phyloP scores from a whole-genome alignment of 2,329 filamentous ascomycete species.

The Aspergillus tubingensis region DNA sequence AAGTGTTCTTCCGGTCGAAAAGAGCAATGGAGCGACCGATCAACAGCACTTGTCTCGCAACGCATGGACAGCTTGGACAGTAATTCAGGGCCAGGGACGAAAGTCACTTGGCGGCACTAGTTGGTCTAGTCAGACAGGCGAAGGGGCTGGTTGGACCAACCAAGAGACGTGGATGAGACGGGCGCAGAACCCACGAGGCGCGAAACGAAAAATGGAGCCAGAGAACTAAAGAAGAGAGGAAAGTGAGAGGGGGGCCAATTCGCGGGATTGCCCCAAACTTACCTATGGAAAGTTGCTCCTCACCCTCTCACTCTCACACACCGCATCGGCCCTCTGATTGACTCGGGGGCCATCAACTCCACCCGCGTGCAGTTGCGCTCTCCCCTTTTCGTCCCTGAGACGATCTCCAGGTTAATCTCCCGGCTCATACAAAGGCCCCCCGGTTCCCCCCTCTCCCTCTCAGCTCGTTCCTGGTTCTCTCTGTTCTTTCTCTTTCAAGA shows the following conservation, averaged over 20 bases:
- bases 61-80: constrained; percentile 3
- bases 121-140: constrained; percentile 12
- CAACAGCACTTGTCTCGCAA: constrained; percentile 13
- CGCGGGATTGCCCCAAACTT: neutral
- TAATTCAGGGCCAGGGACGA: constrained; percentile 3
- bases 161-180: constrained; percentile 5
- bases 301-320: neutral
- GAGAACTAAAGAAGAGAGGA: neutral
- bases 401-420: constrained; percentile 43
- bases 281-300: neutral
- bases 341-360: constrained; percentile 16
- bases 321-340: neutral
- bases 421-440: constrained; percentile 41
- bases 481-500: constrained; percentile 32
- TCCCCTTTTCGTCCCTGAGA: constrained; percentile 24
- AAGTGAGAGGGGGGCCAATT: constrained; percentile 9
- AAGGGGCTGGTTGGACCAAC: constrained; percentile 17
- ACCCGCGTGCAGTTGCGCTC: constrained; percentile 17
- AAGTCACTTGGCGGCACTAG: constrained; percentile 9
- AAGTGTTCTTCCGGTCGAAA: constrained; percentile 10
- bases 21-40: constrained; percentile 21
- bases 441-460: constrained; percentile 27
- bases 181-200: constrained; percentile 14
- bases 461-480: constrained; percentile 25
- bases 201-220: neutral